Percentiles rank a stretch among this genome's conserved stretches.
These are phyloP conservation scores for Hypoxylon subgilvum DNA, from an alignment of 495 filamentous ascomycete genomes.

Conservation along the genomic window DNA sequence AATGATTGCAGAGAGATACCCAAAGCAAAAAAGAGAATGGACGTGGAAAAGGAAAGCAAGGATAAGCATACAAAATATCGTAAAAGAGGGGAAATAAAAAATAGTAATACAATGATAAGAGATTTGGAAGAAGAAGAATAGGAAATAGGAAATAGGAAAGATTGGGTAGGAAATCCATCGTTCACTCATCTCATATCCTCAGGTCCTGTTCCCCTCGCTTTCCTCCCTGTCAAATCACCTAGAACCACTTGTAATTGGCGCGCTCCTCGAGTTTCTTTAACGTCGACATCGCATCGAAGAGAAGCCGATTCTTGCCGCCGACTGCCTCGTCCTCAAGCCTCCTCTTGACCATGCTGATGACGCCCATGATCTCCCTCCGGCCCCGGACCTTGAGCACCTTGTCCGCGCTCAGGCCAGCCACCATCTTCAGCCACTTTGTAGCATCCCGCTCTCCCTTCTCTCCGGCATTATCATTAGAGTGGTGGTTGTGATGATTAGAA, in stretches of 20 bases:
- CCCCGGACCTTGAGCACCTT: slow-evolving; percentile 38
- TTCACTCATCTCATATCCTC: slow-evolving; percentile 17
- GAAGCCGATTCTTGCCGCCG: slow-evolving; percentile 47
- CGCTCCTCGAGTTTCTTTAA: slow-evolving; percentile 53
- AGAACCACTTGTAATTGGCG: slow-evolving; percentile 47
- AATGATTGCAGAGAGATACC: slow-evolving; percentile 6
- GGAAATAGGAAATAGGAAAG: slow-evolving; percentile 13
- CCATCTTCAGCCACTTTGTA: slow-evolving; percentile 34
- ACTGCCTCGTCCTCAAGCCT: slow-evolving; percentile 50
- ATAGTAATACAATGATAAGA: not conserved
- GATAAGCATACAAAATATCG: not conserved
- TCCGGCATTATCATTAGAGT: slow-evolving; percentile 34
- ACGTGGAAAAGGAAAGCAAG: not conserved
- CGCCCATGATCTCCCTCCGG: slow-evolving; percentile 44
- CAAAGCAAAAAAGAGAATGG: not conserved
- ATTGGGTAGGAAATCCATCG: slow-evolving; percentile 24
- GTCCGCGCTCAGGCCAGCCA: slow-evolving; percentile 35
- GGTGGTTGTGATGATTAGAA: slow-evolving; percentile 11
- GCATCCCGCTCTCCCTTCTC: slow-evolving; percentile 32
- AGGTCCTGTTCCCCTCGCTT: slow-evolving; percentile 6
- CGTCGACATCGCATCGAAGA: slow-evolving; percentile 53
- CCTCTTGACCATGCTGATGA: slow-evolving; percentile 48
- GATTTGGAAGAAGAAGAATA: slow-evolving; percentile 11
- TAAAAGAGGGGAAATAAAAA: not conserved
- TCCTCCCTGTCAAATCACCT: slow-evolving; percentile 1